phyloP scores from a whole-genome alignment of 75 land plant genomes.

The Cryptomeria japonica region DNA sequence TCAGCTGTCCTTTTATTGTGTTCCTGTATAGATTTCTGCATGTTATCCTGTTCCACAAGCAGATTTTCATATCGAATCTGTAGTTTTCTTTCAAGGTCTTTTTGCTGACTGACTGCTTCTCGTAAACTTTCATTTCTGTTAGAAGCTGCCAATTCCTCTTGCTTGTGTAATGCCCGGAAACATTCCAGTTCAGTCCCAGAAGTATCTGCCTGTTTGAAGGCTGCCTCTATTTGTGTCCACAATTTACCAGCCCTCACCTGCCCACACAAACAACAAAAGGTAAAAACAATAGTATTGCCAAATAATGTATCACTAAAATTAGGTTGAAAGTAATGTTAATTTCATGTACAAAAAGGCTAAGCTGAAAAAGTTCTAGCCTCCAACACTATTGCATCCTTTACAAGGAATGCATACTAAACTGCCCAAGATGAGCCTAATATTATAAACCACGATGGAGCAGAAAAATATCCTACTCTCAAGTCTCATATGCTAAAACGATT shows the following conservation, averaged over 20 bases:
- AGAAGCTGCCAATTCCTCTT: conserved; percentile 84
- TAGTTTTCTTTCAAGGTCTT: conserved; percentile 61
- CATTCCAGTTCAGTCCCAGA: conserved; percentile 89
- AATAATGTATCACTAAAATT: background rate
- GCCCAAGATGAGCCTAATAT: background rate
- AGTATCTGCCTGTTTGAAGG: conserved; percentile 81
- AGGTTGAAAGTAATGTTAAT: background rate
- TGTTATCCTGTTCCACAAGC: conserved; percentile 56
- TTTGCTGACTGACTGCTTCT: conserved; percentile 81
- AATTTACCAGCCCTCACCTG: conserved; percentile 75
- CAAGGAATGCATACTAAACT: background rate
- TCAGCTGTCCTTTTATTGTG: conserved; percentile 29
- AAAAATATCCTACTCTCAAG: background rate
- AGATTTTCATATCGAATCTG: conserved; percentile 78
- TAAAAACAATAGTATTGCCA: background rate
- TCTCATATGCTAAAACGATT: background rate
- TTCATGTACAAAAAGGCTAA: background rate
- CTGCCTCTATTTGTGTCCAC: conserved; percentile 73
- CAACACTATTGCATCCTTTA: background rate
- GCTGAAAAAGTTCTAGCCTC: background rate
- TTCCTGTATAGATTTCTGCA: conserved; percentile 36
- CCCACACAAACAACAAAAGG: background rate
- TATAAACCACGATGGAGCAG: background rate
- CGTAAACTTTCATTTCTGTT: conserved; percentile 60
- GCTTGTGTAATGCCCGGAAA: conserved; percentile 72